Percentiles rank a stretch among this genome's conserved stretches.
Conservation (phyloP, 2,329 filamentous ascomycete genomes). For the Aspergillus sergii region DNA sequence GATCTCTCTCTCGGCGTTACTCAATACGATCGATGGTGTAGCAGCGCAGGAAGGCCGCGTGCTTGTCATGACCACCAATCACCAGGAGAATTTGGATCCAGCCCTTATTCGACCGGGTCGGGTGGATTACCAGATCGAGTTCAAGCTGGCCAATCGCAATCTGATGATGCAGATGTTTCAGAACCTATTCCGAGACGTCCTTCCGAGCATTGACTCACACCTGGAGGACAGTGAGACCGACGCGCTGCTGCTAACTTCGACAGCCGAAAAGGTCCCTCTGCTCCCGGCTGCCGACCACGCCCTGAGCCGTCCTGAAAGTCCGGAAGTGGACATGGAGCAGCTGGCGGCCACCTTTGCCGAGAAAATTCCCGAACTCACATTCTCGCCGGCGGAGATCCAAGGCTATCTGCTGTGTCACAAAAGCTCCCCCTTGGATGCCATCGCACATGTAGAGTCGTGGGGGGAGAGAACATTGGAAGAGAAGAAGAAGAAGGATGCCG, state of each 20-base stretch:
- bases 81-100: constrained; percentile 5
- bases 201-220: background rate
- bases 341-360: constrained; percentile 51
- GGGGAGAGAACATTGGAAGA: background rate
- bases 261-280: background rate
- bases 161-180: constrained; percentile 10
- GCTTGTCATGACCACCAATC: constrained; percentile 13
- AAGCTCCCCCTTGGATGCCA: constrained; percentile 49
- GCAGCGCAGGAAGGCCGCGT: constrained; percentile 10
- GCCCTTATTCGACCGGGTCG: constrained; percentile 9
- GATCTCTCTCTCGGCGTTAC: constrained; percentile 6
- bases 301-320: background rate
- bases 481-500: background rate
- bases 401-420: constrained; percentile 55
- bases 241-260: background rate
- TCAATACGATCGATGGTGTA: constrained; percentile 8
- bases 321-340: constrained; percentile 31
- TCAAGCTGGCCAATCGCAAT: constrained; percentile 9
- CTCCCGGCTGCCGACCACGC: background rate
- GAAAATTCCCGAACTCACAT: constrained; percentile 47
- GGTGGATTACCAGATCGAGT: constrained; percentile 8
- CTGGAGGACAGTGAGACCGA: background rate
- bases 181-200: constrained; percentile 4
- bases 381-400: constrained; percentile 58
- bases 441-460: constrained; percentile 50